A percentile compares a stretch with the other conserved stretches of the same genome.
These are phyloP conservation scores for Paxillus involutus DNA, from an alignment of 768 basidiomycete genomes.

Conservation along the genomic window DNA sequence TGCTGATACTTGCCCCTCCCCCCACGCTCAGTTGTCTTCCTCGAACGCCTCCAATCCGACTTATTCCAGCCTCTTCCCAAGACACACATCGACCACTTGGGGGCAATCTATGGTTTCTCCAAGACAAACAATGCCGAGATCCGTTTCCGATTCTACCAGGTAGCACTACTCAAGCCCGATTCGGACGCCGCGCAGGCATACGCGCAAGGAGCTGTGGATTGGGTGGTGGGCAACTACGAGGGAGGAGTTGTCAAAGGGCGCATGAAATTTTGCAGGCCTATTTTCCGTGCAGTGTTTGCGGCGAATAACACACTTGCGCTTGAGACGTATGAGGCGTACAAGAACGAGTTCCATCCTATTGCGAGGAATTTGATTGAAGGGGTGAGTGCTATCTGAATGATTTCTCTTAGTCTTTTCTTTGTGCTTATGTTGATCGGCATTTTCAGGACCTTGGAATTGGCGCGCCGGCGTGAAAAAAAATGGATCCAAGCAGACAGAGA, in stretches of 20 bases:
- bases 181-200: conserved; percentile 51
- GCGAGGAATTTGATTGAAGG: conserved; percentile 75
- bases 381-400: conserved; percentile 37
- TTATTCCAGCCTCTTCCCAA: conserved; percentile 56
- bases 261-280: conserved; percentile 83
- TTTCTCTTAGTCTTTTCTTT: not conserved
- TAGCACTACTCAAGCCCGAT: conserved; percentile 55
- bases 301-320: conserved; percentile 56
- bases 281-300: conserved; percentile 53
- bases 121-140: conserved; percentile 71
- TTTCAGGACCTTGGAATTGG: conserved; percentile 12
- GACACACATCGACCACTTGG: conserved; percentile 59
- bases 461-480: not conserved
- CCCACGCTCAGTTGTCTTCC: conserved; percentile 65
- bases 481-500: not conserved
- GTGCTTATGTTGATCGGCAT: not conserved
- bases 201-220: conserved; percentile 54
- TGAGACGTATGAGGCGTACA: conserved; percentile 45
- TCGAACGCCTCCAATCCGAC: conserved; percentile 66
- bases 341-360: conserved; percentile 71
- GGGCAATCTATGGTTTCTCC: conserved; percentile 44
- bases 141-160: conserved; percentile 72
- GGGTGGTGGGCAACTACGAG: conserved; percentile 63
- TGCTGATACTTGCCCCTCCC: not conserved
- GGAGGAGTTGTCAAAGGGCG: conserved; percentile 68